Conservation (phyloP, 768 basidiomycete genomes). For the Kwoniella sp. region DNA sequence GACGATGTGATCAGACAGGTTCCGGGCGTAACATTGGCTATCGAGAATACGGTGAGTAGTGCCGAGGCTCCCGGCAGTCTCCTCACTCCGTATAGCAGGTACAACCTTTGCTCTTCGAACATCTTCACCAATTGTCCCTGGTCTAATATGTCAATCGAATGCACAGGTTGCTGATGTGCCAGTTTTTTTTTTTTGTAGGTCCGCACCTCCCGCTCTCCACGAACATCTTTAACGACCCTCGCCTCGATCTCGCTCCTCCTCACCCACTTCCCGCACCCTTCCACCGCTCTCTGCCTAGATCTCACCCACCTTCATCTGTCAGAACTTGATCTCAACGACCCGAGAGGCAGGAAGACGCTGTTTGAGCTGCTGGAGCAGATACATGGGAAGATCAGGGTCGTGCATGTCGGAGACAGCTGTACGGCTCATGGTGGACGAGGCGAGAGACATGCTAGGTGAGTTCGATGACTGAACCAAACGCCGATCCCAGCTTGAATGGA, state of each 20-base stretch:
- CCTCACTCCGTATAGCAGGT: too few relatives aligned
- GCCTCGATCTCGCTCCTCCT: slow-evolving; percentile 10
- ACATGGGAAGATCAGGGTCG: slow-evolving; percentile 11
- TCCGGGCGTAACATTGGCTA: slow-evolving; percentile 12
- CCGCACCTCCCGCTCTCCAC: slow-evolving; percentile 4
- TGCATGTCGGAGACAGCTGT: slow-evolving; percentile 24
- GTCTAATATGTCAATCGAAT: background rate
- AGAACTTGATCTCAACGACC: slow-evolving; percentile 20
- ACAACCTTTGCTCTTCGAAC: too few relatives aligned
- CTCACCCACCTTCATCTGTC: slow-evolving; percentile 23
- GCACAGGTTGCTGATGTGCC: background rate
- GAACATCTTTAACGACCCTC: slow-evolving; percentile 5
- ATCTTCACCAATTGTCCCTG: background rate
- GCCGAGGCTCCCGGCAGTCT: too few relatives aligned
- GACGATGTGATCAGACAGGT: slow-evolving; percentile 1
- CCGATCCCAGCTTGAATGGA: too few relatives aligned
- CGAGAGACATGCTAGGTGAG: slow-evolving; percentile 28
- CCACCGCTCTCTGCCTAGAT: slow-evolving; percentile 25
- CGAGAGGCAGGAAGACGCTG: slow-evolving; percentile 5
- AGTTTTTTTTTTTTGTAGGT: background rate
- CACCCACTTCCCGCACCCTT: slow-evolving; percentile 4
- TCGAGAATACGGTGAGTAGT: slow-evolving; percentile 29
- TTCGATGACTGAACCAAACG: too few relatives aligned
- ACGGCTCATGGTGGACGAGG: slow-evolving; percentile 17
- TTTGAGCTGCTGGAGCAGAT: slow-evolving; percentile 6